Conservation (phyloP, 2,329 filamentous ascomycete genomes). For the Knufia petricola region DNA sequence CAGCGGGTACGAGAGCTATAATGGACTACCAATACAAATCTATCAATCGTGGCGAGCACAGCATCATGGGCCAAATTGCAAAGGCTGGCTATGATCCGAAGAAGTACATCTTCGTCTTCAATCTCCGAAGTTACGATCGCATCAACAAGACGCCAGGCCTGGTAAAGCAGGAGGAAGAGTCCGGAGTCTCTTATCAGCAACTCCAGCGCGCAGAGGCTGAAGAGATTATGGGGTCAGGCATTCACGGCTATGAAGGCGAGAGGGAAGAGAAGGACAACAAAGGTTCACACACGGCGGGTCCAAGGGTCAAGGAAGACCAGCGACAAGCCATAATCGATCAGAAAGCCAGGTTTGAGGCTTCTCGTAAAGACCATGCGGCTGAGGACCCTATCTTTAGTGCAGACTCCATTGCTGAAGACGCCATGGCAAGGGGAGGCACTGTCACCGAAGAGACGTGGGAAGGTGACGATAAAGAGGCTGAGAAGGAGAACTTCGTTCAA, state of each 20-base stretch:
- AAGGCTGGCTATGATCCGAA: conserved; percentile 24
- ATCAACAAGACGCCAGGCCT: conserved; percentile 72
- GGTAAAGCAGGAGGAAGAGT: conserved; percentile 64
- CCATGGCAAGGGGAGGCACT: conserved; percentile 62
- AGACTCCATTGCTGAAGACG: conserved; percentile 63
- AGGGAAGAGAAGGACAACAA: conserved; percentile 21
- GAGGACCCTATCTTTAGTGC: conserved; percentile 39
- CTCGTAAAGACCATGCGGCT: conserved; percentile 31
- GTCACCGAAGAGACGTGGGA: conserved; percentile 66
- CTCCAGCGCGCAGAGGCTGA: conserved; percentile 82
- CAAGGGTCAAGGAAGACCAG: conserved; percentile 27
- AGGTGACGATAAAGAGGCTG: conserved; percentile 62
- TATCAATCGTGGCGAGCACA: conserved; percentile 82
- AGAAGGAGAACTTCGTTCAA: conserved; percentile 72
- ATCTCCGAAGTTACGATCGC: conserved; percentile 83
- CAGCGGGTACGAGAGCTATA: conserved; percentile 79
- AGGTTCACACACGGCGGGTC: conserved; percentile 11
- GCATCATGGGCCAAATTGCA: conserved; percentile 71
- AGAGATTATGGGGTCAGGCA: conserved; percentile 69
- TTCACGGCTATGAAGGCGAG: conserved; percentile 49
- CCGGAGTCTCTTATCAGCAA: conserved; percentile 75
- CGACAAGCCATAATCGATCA: conserved; percentile 38
- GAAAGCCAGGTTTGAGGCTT: conserved; percentile 37
- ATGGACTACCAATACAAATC: conserved; percentile 99
- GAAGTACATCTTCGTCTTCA: conserved; percentile 86